phyloP scores from a whole-genome alignment of 2,329 filamentous ascomycete species.

The Coniochaeta pulveracea region DNA sequence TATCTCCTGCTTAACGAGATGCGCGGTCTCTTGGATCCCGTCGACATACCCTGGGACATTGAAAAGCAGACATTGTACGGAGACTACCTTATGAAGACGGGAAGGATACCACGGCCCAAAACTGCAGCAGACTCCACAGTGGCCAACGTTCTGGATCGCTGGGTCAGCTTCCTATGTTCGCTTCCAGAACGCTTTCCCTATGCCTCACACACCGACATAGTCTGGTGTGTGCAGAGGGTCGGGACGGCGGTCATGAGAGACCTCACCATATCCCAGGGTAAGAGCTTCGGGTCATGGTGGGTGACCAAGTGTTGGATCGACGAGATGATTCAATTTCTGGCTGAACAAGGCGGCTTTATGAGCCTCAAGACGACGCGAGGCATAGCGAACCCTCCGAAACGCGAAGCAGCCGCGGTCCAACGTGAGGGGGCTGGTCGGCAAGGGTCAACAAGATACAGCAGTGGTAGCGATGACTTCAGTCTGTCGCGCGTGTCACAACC shows the following conservation, averaged over 20 bases:
- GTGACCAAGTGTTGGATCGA: conserved; percentile 93
- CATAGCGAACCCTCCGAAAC: neutral
- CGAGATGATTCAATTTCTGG: conserved; percentile 85
- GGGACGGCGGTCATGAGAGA: conserved; percentile 72
- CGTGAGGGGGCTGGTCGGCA: conserved; percentile 23
- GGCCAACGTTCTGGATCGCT: conserved; percentile 65
- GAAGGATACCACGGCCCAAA: conserved; percentile 26
- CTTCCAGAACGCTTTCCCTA: conserved; percentile 64
- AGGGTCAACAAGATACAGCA: conserved; percentile 28
- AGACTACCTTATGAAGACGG: conserved; percentile 38
- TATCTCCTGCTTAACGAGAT: conserved; percentile 55
- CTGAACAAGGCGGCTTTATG: conserved; percentile 84
- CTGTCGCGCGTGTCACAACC: conserved; percentile 35
- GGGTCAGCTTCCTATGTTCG: conserved; percentile 60
- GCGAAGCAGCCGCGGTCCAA: conserved; percentile 16
- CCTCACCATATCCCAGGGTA: conserved; percentile 65
- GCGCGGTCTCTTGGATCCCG: conserved; percentile 57
- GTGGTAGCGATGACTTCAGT: conserved; percentile 32
- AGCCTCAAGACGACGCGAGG: conserved; percentile 33
- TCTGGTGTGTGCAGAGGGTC: conserved; percentile 65
- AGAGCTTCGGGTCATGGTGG: conserved; percentile 87
- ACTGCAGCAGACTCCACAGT: conserved; percentile 27
- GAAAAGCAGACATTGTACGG: conserved; percentile 51
- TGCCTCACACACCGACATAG: conserved; percentile 58
- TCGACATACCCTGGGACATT: conserved; percentile 53